Evolutionary conservation across 1,284 basidiomycete species (phyloP).

Genomic region (Hypsizygus ulmarius): DNA sequence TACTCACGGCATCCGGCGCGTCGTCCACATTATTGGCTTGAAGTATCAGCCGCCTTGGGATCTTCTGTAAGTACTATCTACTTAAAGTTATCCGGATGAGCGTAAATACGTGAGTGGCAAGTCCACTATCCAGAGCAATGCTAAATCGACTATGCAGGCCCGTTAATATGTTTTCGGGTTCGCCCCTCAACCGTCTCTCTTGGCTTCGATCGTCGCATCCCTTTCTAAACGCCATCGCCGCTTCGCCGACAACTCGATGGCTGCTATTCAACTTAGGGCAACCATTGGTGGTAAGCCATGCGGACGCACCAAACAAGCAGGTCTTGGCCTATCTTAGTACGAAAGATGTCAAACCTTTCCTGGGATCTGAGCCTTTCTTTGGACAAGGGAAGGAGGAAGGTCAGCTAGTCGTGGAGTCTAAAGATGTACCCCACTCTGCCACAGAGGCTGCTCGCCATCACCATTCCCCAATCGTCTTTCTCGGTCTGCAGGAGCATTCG

Average conservation of each 20-base stretch:
- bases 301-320: constrained; percentile 25
- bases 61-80: neutral
- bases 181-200: constrained; percentile 82
- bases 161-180: constrained; percentile 71
- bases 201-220: constrained; percentile 76
- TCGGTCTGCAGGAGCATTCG: constrained; percentile 74
- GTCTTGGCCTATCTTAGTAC: constrained; percentile 54
- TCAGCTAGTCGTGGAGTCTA: constrained; percentile 36
- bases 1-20: no score
- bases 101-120: constrained; percentile 12
- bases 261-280: constrained; percentile 70
- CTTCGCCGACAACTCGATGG: constrained; percentile 64
- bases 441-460: constrained; percentile 67
- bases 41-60: neutral
- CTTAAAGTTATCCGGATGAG: constrained; percentile 12
- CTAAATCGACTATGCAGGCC: constrained; percentile 20
- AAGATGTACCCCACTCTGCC: constrained; percentile 35
- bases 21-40: no score
- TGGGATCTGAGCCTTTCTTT: constrained; percentile 54
- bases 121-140: neutral
- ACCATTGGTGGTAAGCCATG: constrained; percentile 47
- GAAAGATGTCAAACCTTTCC: constrained; percentile 50
- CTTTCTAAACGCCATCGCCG: constrained; percentile 69
- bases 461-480: constrained; percentile 47
- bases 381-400: constrained; percentile 61